Conservation (phyloP, 352 stramenopile species). For the Pythium oligandrum region DNA sequence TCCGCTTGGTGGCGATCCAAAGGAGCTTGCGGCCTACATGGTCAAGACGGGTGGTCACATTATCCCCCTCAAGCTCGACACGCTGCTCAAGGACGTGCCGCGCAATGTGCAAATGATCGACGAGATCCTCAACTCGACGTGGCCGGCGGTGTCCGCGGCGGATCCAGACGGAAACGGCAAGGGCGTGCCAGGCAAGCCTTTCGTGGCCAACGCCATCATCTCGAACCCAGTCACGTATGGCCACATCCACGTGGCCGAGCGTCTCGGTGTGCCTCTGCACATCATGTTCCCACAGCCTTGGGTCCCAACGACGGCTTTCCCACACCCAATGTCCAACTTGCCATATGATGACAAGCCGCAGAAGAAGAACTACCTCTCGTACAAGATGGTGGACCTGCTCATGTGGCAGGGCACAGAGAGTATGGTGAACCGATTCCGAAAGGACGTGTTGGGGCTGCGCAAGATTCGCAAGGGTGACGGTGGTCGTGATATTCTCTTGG, state of each 20-base stretch:
- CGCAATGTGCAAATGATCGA: constrained; percentile 89
- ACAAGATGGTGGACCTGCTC: constrained; percentile 84
- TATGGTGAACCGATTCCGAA: constrained; percentile 83
- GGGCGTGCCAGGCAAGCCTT: constrained; percentile 41
- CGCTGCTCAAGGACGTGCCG: constrained; percentile 52
- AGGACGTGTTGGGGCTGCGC: constrained; percentile 41
- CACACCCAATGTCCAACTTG: constrained; percentile 86
- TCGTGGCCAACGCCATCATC: constrained; percentile 91
- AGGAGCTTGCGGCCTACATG: constrained; percentile 89
- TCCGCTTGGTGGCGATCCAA: constrained; percentile 64
- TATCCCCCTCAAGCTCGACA: constrained; percentile 63
- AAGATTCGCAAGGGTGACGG: constrained; percentile 64
- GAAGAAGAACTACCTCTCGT: constrained; percentile 77
- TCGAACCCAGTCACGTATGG: constrained; percentile 92
- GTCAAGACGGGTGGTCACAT: constrained; percentile 81
- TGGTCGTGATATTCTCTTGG: constrained; percentile 48
- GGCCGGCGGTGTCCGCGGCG: constrained; percentile 29
- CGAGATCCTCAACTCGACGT: constrained; percentile 85
- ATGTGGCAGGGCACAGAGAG: constrained; percentile 62
- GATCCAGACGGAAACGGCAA: constrained; percentile 68
- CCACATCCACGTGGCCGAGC: constrained; percentile 91
- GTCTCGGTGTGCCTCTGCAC: constrained; percentile 89
- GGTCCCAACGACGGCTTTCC: constrained; percentile 83
- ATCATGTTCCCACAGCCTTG: constrained; percentile 94
- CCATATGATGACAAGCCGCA: constrained; percentile 61